Evolutionary conservation across 768 basidiomycete genomes (phyloP).

Genomic region (Kwoniella sp.): DNA sequence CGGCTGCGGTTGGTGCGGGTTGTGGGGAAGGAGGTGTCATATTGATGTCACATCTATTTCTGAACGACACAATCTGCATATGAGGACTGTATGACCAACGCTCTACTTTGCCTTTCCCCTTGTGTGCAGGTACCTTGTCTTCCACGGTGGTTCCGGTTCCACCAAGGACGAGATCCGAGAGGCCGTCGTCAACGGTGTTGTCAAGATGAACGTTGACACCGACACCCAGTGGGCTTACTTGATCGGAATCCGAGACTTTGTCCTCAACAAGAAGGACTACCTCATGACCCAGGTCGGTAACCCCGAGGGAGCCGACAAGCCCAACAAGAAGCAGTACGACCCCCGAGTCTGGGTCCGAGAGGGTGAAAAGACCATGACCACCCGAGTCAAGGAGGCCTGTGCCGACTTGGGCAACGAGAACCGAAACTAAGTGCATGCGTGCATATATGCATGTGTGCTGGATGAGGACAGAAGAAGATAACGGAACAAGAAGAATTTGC

Average conservation of each 20-base stretch:
- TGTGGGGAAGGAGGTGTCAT: slow-evolving; percentile 54
- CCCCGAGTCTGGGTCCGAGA: slow-evolving; percentile 98
- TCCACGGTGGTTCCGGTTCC: slow-evolving; percentile 99
- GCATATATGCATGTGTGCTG: background rate
- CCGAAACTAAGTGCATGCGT: slow-evolving; percentile 29
- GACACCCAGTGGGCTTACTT: slow-evolving; percentile 73
- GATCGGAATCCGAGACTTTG: slow-evolving; percentile 82
- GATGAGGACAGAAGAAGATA: background rate
- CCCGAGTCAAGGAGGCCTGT: slow-evolving; percentile 92
- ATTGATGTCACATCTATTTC: slow-evolving; percentile 41
- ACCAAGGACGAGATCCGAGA: slow-evolving; percentile 92
- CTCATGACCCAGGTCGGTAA: slow-evolving; percentile 90
- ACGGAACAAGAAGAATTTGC: background rate
- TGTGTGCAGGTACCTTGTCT: slow-evolving; percentile 91
- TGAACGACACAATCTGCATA: background rate
- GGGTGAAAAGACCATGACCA: slow-evolving; percentile 88
- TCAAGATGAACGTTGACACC: slow-evolving; percentile 99
- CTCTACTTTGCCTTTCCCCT: background rate
- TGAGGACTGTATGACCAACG: background rate
- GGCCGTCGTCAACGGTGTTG: slow-evolving; percentile 86
- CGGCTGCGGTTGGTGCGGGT: slow-evolving; percentile 22
- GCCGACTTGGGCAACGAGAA: slow-evolving; percentile 69
- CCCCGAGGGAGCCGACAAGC: slow-evolving; percentile 94
- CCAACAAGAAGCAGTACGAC: slow-evolving; percentile 98
- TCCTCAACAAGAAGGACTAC: slow-evolving; percentile 83